These are phyloP conservation scores for Psidium friedrichsthalianum DNA, from an alignment of 345 rosid genomes.

Conservation along the genomic window DNA sequence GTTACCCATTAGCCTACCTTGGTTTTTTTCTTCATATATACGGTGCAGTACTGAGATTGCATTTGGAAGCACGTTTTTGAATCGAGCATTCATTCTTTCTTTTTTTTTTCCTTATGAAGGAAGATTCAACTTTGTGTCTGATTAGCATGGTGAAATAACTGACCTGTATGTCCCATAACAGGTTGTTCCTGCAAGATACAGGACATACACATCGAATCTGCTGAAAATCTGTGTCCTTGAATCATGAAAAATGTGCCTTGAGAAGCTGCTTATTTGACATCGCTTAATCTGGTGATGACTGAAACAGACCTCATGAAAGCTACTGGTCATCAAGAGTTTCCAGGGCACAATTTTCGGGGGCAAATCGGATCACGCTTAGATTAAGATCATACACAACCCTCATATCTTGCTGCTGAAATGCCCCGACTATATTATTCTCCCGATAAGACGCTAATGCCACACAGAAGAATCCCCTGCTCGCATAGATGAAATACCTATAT, in stretches of 20 bases:
- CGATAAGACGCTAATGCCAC: neutral
- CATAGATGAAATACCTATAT: neutral
- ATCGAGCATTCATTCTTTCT: neutral
- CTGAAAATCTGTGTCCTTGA: neutral
- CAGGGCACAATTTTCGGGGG: neutral
- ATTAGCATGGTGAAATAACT: neutral
- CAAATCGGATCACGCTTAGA: neutral
- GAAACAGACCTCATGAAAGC: neutral
- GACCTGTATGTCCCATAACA: neutral
- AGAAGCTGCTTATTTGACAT: neutral
- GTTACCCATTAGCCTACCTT: neutral
- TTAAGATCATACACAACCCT: neutral
- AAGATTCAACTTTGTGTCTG: neutral
- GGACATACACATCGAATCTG: neutral
- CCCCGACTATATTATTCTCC: neutral
- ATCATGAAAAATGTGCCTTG: neutral
- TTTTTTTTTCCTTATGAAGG: neutral
- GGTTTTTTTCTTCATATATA: neutral
- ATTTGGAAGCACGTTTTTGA: neutral
- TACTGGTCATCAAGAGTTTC: neutral
- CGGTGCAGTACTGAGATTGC: neutral
- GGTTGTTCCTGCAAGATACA: neutral
- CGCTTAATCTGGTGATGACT: neutral
- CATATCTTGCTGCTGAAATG: constrained; percentile 2
- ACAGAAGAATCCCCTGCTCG: neutral